These are phyloP conservation scores for Termitomyces sp. DNA, from an alignment of 768 basidiomycete species.

Conservation along the genomic window DNA sequence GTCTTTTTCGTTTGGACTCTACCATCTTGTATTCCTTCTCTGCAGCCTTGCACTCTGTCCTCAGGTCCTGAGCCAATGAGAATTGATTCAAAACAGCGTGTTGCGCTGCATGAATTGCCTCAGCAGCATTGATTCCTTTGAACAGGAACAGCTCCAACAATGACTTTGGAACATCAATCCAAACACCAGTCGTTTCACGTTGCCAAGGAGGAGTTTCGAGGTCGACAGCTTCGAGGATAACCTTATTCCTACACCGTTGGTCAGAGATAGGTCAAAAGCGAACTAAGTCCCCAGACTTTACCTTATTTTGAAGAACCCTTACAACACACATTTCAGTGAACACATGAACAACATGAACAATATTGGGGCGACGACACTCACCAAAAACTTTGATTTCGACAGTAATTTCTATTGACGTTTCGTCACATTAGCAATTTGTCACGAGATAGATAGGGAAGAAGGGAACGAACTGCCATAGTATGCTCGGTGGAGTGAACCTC, in stretches of 20 bases:
- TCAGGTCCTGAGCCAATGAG: constrained; percentile 58
- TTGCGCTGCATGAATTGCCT: constrained; percentile 78
- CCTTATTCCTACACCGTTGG: constrained; percentile 37
- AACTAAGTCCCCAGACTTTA: constrained; percentile 12
- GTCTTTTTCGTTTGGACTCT: constrained; percentile 55
- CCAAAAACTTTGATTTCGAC: constrained; percentile 71
- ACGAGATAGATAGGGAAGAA: too few species aligned
- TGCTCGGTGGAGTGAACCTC: constrained; percentile 44
- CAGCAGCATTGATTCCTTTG: constrained; percentile 63
- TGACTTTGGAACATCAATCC: constrained; percentile 66
- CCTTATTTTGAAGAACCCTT: constrained; percentile 80
- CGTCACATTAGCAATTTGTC: not conserved
- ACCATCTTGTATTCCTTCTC: constrained; percentile 64
- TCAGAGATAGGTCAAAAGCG: not conserved
- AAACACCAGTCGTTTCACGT: constrained; percentile 65
- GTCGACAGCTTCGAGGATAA: constrained; percentile 72
- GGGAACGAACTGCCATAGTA: constrained; percentile 66
- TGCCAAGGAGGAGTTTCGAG: constrained; percentile 76
- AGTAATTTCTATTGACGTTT: constrained; percentile 42
- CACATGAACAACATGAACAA: not conserved
- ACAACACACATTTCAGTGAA: not conserved
- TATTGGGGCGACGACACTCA: constrained; percentile 25
- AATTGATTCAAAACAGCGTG: constrained; percentile 83
- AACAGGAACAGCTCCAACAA: constrained; percentile 46
- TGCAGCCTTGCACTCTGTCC: constrained; percentile 77